Base-by-base conservation (phyloP, 257 asterid genomes). In the Lycium barbarum region DNA sequence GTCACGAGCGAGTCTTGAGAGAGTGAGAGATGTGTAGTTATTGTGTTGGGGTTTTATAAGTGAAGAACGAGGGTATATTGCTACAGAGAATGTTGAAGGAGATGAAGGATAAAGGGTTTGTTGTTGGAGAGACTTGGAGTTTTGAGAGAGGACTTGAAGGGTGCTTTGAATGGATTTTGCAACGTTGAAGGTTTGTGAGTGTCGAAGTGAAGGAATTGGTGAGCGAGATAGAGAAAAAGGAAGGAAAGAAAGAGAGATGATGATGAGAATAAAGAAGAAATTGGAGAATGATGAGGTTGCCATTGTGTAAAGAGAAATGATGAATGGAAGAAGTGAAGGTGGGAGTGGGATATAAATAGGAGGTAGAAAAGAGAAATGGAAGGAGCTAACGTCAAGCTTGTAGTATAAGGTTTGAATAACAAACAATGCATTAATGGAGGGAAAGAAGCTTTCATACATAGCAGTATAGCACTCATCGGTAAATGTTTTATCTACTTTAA, bases 1-100 rank as follows among this genome's bases (percentile, higher is more conserved):
- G 14, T 78, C 82, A 78, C 65, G 82, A 78, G 65, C 65, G 0
- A 78, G 82, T 26, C 82, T 8, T 8, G 82, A 22, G 49, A 78
- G 49, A 78, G 82, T 53, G 1, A 78, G 82, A 33, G 49, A 78
- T 22, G 65, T 53, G 36, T 78, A 78, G 49, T 78, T 36, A 1
- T 6, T 53, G 79, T 36, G 49, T 53, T 78, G 82, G 47, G 65
- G 62, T 53, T 78, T 51, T 59, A 33, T 14, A 14, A 78, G 33
- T 14, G 82, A 53, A 15, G 82, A 14, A 35, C 82, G 82, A 78
- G 82, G 82, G 33, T 78, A 33, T 2, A 78, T 26, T 26, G 65
- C 4, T 14, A 53, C 5, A 53, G 65, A 26, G 15, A 78, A 26
- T 26, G 63, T 7, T 6, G 62, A 20, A 15, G 45, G 47, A 10